Conservation (phyloP, 495 filamentous ascomycete species). For the Niebla homalea region DNA sequence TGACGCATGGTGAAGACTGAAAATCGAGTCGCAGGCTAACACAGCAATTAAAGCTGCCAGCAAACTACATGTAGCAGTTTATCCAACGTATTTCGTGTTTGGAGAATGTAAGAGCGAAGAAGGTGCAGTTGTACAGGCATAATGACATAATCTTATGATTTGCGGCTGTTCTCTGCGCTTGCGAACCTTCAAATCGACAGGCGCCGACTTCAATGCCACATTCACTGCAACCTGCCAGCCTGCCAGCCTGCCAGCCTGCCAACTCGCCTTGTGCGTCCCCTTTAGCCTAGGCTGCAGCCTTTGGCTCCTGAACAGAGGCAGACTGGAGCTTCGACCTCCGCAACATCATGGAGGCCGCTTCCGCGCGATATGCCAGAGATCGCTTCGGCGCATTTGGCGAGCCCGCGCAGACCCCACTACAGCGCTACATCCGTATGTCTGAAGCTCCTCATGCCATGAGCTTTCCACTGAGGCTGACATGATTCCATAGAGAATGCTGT, state of each 20-base stretch:
- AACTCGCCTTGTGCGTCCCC: no score
- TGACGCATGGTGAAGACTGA: slow-evolving; percentile 52
- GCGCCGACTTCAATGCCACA: neutral
- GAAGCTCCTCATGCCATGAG: neutral
- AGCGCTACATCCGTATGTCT: slow-evolving; percentile 73
- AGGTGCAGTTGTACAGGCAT: neutral
- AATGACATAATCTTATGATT: neutral
- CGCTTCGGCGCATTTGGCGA: slow-evolving; percentile 77
- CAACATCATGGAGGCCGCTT: slow-evolving; percentile 68
- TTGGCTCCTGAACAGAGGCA: neutral
- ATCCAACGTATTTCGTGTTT: no score
- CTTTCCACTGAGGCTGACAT: slow-evolving; percentile 1
- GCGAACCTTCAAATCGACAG: neutral
- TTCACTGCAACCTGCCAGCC: neutral
- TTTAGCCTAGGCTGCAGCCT: neutral
- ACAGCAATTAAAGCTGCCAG: no score
- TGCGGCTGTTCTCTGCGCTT: neutral
- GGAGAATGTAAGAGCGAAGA: neutral
- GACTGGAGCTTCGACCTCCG: neutral
- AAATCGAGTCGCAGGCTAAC: no score
- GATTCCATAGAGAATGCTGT: slow-evolving; percentile 64
- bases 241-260: no score
- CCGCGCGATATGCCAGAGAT: slow-evolving; percentile 88
- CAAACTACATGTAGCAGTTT: no score
- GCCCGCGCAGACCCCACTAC: slow-evolving; percentile 68